These are phyloP conservation scores for Suhomyces pyralidae DNA, from an alignment of 805 yeast species.

Conservation along the genomic window DNA sequence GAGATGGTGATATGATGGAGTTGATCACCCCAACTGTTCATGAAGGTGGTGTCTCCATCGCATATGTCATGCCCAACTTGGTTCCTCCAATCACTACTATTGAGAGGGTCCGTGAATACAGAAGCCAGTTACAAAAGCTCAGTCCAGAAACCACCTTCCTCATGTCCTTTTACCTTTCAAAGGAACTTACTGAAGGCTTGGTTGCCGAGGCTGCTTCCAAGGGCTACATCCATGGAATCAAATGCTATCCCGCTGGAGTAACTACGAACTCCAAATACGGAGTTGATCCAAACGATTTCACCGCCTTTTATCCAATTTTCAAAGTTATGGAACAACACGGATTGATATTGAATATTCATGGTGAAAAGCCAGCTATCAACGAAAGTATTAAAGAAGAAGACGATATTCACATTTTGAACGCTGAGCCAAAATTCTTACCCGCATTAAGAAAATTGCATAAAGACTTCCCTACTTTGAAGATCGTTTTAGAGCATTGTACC, in stretches of 20 bases:
- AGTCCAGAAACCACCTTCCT: slow-evolving; percentile 84
- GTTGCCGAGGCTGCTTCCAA: slow-evolving; percentile 71
- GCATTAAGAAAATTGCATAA: slow-evolving; percentile 73
- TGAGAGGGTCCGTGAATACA: slow-evolving; percentile 68
- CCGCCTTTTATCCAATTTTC: slow-evolving; percentile 84
- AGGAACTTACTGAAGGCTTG: slow-evolving; percentile 79
- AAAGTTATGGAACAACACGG: slow-evolving; percentile 79
- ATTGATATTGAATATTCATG: slow-evolving; percentile 85
- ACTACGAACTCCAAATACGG: slow-evolving; percentile 95
- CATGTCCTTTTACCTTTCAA: slow-evolving; percentile 84
- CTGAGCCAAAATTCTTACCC: slow-evolving; percentile 90
- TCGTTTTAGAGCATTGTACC: slow-evolving; percentile 93
- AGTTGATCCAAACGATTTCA: slow-evolving; percentile 89
- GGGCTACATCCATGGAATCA: slow-evolving; percentile 79
- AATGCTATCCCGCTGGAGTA: slow-evolving; percentile 98
- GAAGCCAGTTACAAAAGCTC: slow-evolving; percentile 54
- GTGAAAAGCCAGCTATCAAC: slow-evolving; percentile 76
- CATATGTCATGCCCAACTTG: slow-evolving; percentile 94
- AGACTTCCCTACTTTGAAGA: slow-evolving; percentile 83
- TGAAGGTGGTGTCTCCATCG: slow-evolving; percentile 87
- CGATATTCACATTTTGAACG: slow-evolving; percentile 86
- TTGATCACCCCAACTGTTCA: slow-evolving; percentile 85
- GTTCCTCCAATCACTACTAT: slow-evolving; percentile 87
- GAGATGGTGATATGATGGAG: slow-evolving; percentile 93
- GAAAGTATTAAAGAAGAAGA: slow-evolving; percentile 46